phyloP scores from a whole-genome alignment of 2,329 filamentous ascomycete genomes.

The Stachybotrys chartarum region DNA sequence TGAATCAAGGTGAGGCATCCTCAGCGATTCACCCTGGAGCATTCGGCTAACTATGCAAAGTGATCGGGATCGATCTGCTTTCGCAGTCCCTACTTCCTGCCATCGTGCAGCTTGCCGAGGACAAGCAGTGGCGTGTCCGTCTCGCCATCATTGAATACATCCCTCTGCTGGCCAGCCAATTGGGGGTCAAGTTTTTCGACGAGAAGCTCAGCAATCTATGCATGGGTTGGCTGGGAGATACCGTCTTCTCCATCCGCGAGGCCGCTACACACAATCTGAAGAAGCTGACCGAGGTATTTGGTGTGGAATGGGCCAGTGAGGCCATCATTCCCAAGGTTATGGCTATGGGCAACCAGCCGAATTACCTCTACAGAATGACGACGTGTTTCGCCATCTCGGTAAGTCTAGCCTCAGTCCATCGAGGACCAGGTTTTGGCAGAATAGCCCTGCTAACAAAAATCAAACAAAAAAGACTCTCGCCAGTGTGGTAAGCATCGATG shows the following conservation, averaged over 20 bases:
- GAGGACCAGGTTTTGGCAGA: background rate
- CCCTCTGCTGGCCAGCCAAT: constrained; percentile 86
- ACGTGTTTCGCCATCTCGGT: constrained; percentile 99
- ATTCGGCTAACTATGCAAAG: constrained; percentile 36
- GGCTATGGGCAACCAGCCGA: constrained; percentile 95
- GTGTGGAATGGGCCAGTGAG: constrained; percentile 93
- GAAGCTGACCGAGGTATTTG: constrained; percentile 98
- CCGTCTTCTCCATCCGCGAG: constrained; percentile 96
- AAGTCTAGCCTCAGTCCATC: constrained; percentile 32
- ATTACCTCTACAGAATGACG: constrained; percentile 99
- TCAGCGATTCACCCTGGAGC: background rate
- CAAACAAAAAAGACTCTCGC: constrained; percentile 78
- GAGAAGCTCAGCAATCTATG: constrained; percentile 92
- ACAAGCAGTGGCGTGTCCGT: constrained; percentile 98
- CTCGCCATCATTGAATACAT: constrained; percentile 99
- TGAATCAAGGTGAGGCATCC: constrained; percentile 71
- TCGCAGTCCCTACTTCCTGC: constrained; percentile 95
- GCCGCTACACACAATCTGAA: constrained; percentile 95
- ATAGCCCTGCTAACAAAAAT: constrained; percentile 13
- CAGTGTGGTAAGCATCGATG: constrained; percentile 84
- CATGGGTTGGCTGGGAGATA: constrained; percentile 98
- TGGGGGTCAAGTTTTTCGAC: constrained; percentile 96
- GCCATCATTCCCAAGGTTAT: constrained; percentile 98
- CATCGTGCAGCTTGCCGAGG: constrained; percentile 94
- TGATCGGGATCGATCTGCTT: constrained; percentile 95